Base-by-base conservation (phyloP, 2,329 filamentous ascomycete genomes). In the Trichophyton verrucosum region DNA sequence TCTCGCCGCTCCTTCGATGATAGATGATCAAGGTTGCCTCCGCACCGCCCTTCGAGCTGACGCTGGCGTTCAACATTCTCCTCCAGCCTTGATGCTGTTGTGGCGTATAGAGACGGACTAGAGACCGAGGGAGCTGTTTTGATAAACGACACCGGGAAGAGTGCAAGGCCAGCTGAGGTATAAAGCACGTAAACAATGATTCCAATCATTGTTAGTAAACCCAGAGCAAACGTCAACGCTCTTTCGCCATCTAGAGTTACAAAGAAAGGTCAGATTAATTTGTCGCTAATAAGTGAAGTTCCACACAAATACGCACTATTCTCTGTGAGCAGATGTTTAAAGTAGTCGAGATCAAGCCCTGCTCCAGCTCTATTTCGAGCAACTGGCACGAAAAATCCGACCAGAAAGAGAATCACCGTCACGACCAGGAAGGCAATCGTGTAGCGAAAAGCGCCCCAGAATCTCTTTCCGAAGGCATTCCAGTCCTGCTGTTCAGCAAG, bases 301-400 rank as follows among this genome's bases (percentile, higher is more conserved):
- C 11, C 22, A 22, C 20, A 38, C 38, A 46, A 46, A 47, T 24
- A 75, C 82, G 72, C 73, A 84, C 83, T 88, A 71, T 95, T 96
- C 71, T 91, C 87, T 0, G 87, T 80, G 55, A 97, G 77, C 9
- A 97, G 78, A 60, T 84, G 83, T 76, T 88, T 92, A 82, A 96
- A 96, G 74, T 91, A 97, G 74, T 96, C 92, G 61, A 96, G 79
- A 68, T 96, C 89, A 68, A 87, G 81, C 70, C 90, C 84, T 44
- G 81, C 81, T 57, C 85, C 83, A 44, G 79, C 79, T 62, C 81
- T 80, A 64, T 85, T 80, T 63, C 84, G 87, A 3, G 88, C 86
- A 3, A 89, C 85, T 0, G 94, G 94, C 0, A 95, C 86, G 72
- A 99, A 96, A 78, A 97, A 96, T 49, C 94, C 94, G 30, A 97